Evolutionary conservation across 106 monocot genomes (phyloP).

Genomic region (Alisma plantagoaquatica): DNA sequence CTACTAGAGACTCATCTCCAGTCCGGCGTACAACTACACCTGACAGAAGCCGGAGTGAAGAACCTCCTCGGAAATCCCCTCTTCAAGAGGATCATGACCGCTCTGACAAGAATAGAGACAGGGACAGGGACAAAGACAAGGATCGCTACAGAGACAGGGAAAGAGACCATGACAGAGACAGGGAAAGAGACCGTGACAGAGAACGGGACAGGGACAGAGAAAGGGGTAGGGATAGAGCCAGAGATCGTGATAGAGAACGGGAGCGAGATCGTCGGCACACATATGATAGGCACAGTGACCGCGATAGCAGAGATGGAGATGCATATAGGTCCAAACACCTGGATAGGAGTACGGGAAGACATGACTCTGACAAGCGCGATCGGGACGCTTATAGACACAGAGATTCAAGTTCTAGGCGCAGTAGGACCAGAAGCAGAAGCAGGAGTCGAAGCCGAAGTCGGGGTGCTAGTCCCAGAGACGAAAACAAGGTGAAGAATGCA

Average conservation of each 20-base stretch:
- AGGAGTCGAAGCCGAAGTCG: conserved; percentile 34
- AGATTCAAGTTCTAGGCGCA: conserved; percentile 20
- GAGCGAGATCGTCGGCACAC: conserved; percentile 5
- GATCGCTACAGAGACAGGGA: conserved; percentile 26
- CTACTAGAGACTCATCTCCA: conserved; percentile 84
- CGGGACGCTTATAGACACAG: conserved; percentile 14
- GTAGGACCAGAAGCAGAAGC: conserved; percentile 44
- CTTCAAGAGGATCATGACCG: conserved; percentile 14
- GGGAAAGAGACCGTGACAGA: conserved; percentile 1
- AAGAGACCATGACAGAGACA: conserved; percentile 18
- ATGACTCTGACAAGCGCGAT: conserved; percentile 24
- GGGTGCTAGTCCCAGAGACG: conserved; percentile 15
- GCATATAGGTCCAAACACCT: conserved; percentile 19
- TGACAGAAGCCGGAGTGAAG: conserved; percentile 25
- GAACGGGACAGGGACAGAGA: background rate
- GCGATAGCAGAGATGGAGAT: conserved; percentile 8
- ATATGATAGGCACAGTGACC: conserved; percentile 12
- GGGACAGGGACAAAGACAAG: no score
- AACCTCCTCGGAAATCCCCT: conserved; percentile 19
- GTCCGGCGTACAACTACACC: conserved; percentile 49
- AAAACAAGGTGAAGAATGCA: conserved; percentile 33
- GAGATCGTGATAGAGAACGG: conserved; percentile 3
- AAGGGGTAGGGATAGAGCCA: background rate
- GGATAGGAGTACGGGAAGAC: conserved; percentile 19
- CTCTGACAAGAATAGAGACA: conserved; percentile 21